These are phyloP conservation scores for Hepatocystis sp. DNA, from an alignment of 169 alveolate species.

Conservation along the genomic window DNA sequence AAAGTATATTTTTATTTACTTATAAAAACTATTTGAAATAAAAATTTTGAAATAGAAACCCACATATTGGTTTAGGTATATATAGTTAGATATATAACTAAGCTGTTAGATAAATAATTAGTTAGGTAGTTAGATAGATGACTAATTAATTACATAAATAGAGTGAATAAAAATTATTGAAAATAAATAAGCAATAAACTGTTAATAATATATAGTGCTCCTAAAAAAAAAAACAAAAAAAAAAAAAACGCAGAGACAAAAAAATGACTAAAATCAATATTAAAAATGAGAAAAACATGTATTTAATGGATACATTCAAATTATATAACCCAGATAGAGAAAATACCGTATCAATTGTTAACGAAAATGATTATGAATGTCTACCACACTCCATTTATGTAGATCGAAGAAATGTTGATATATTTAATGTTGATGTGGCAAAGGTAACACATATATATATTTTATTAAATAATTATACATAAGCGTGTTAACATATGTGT, in stretches of 20 bases:
- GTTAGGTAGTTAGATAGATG: too few species aligned
- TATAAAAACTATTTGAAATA: too few species aligned
- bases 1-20: too few species aligned
- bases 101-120: too few species aligned
- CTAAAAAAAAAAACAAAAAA: neutral
- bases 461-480: too few species aligned
- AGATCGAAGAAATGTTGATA: slow-evolving; percentile 24
- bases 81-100: too few species aligned
- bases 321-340: slow-evolving; percentile 37
- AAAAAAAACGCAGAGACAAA: slow-evolving; percentile 6
- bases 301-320: slow-evolving; percentile 24
- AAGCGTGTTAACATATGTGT: too few species aligned
- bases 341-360: slow-evolving; percentile 31
- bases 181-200: neutral
- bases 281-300: slow-evolving; percentile 11
- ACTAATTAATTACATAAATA: too few species aligned
- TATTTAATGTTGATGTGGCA: slow-evolving; percentile 57
- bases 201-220: too few species aligned
- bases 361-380: slow-evolving; percentile 57
- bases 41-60: too few species aligned
- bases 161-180: too few species aligned
- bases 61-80: too few species aligned
- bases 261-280: slow-evolving; percentile 10
- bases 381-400: slow-evolving; percentile 30
- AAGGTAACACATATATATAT: slow-evolving; percentile 17